Evolutionary conservation across 1,139 yeast species (phyloP).

Genomic region (Candida tunisiensis): DNA sequence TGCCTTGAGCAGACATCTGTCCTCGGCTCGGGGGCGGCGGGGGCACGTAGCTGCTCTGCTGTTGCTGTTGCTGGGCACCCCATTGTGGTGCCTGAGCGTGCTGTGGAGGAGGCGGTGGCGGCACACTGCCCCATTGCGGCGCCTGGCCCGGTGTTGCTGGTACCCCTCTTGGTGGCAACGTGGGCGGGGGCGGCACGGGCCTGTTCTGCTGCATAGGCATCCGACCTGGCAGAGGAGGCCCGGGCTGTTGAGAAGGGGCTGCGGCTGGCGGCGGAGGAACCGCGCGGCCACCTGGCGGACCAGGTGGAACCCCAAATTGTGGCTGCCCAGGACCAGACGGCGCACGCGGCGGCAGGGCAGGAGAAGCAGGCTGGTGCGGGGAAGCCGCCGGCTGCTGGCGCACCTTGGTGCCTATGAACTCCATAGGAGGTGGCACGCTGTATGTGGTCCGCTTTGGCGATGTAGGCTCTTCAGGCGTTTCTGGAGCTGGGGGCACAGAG

Average conservation of each 20-base stretch:
- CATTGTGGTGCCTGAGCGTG: slow-evolving; percentile 14
- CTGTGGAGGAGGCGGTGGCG: slow-evolving; percentile 14
- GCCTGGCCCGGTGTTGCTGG: slow-evolving; percentile 12
- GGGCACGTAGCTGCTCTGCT: slow-evolving; percentile 9
- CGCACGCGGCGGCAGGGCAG: slow-evolving; percentile 6
- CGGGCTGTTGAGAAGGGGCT: slow-evolving; percentile 10
- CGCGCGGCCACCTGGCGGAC: slow-evolving; percentile 19
- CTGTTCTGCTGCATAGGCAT: slow-evolving; percentile 17
- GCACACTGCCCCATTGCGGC: slow-evolving; percentile 16
- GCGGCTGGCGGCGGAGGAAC: slow-evolving; percentile 11
- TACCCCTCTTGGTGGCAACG: slow-evolving; percentile 11
- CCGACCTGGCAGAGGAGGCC: slow-evolving; percentile 12
- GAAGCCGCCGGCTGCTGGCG: no score
- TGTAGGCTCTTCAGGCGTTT: slow-evolving; percentile 5
- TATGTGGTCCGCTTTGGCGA: no score
- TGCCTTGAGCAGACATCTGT: no score
- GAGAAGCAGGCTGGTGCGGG: slow-evolving; percentile 6
- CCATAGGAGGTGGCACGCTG: no score
- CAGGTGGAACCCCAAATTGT: slow-evolving; percentile 2
- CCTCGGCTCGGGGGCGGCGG: slow-evolving; percentile 10
- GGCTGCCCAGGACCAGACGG: slow-evolving; percentile 6
- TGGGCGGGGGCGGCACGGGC: slow-evolving; percentile 14
- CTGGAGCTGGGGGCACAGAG: slow-evolving; percentile 12
- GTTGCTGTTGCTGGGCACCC: slow-evolving; percentile 7
- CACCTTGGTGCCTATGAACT: no score